Evolutionary conservation across 2,329 filamentous ascomycete genomes (phyloP), one percentile per base, ranked within the genome.

Genomic region (Microascus cirrosus): DNA sequence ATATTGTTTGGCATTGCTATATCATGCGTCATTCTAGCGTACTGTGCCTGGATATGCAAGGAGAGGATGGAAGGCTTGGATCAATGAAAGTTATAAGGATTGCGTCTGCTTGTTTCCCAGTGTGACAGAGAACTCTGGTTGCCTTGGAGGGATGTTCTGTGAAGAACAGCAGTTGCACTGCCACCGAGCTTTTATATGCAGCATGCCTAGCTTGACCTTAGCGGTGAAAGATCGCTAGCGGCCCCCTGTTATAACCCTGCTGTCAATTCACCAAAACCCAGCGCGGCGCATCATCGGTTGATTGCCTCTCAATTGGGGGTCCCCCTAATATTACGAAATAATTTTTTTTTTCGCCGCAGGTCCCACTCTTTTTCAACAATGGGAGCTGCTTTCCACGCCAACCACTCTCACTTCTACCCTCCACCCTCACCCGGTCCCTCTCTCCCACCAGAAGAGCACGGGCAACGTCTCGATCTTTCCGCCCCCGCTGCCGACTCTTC

Each of bases 361-460:
- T 34, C 55, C 55, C 55, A 57, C 55, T 24, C 54, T 13, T 39
- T 50, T 32, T 42, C 55, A 32, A 50, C 28, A 50, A 57, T 52
- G 55, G 55, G 50, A 36, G 55, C 48, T 52, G 18, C 45, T 34
- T 55, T 13, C 35, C 10, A 54, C 24, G n/a, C 25, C 20, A 45
- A 13, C 20, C 20, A 22, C 18, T 32, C 34, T 39, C 48, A 42
- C 50, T 53, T n/a, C n/a, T 32, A 39, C 45, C 34, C 48, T 35
- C 34, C 25, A 22, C 48, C 48, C 36, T 56, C 54, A 20, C 48
- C 54, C 10, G 32, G 22, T 36, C 42, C 24, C 35, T 22, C 54
- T 42, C 34, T 56, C 54, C 54, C 32, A 25, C 13, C 42, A 24
- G 45, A 50, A 22, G 34, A 50, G 54, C 54, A 42, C 42, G 34